Percentiles rank a stretch among this genome's conserved stretches.
phyloP scores from a whole-genome alignment of 2,329 filamentous ascomycete species.

The Neonectria punicea region DNA sequence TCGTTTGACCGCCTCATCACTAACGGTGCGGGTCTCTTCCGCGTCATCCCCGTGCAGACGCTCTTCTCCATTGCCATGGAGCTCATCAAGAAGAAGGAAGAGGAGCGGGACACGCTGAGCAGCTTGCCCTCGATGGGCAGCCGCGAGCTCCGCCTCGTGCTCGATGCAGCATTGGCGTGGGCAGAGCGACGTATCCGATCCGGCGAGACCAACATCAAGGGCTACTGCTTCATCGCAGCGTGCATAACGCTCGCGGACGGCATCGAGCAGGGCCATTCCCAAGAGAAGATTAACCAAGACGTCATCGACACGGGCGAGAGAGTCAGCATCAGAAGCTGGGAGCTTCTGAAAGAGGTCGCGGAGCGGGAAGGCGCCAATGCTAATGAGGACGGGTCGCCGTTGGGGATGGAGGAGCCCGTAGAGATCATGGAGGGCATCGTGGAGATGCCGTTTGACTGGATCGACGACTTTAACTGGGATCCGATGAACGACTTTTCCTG shows the following conservation, averaged over 20 bases:
- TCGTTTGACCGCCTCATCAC: slow-evolving; percentile 53
- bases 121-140: slow-evolving; percentile 44
- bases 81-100: slow-evolving; percentile 56
- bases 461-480: slow-evolving; percentile 39
- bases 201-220: slow-evolving; percentile 58
- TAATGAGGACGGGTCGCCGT: slow-evolving; percentile 22
- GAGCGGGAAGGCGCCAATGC: slow-evolving; percentile 35
- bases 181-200: slow-evolving; percentile 48
- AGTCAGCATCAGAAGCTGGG: slow-evolving; percentile 42
- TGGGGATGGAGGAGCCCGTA: slow-evolving; percentile 6
- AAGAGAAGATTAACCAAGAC: slow-evolving; percentile 45
- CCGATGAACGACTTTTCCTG: slow-evolving; percentile 34
- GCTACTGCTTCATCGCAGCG: slow-evolving; percentile 49
- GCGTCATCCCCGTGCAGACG: slow-evolving; percentile 52
- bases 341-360: slow-evolving; percentile 49
- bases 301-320: slow-evolving; percentile 42
- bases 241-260: slow-evolving; percentile 49
- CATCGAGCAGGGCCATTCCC: slow-evolving; percentile 43
- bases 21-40: slow-evolving; percentile 56
- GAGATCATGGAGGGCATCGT: slow-evolving; percentile 37
- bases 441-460: slow-evolving; percentile 42
- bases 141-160: slow-evolving; percentile 46
- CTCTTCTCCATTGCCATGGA: slow-evolving; percentile 58
- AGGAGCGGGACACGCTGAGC: slow-evolving; percentile 48
- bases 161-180: slow-evolving; percentile 47